Evolutionary conservation across 352 stramenopile species (phyloP), one percentile per base, ranked within the genome.

Genomic region (Globisporangium acanthophoron): DNA sequence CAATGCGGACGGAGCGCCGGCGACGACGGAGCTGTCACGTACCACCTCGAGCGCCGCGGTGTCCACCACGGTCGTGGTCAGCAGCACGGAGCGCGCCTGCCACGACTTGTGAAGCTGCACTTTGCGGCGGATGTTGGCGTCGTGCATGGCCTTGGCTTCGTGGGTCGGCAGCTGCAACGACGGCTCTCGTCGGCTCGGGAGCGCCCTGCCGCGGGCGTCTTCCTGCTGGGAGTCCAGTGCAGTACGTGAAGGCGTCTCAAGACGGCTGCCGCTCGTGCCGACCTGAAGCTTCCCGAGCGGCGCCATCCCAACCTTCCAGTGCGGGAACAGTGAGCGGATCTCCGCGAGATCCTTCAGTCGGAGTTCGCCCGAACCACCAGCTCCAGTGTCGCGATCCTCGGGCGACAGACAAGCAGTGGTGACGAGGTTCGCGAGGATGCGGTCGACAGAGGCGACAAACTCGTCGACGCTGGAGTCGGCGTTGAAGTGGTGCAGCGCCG

Each of bases 91-190:
- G 3, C 59, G 63, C 16, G 69, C 66, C 48, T 80, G 73, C 79
- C 79, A 89, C 18, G 79, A 89, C 31, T 77, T 74, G 46, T 78
- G 75, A 0, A 89, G 66, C 40, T 80, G 79, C 16, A 86, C 56
- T 46, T 80, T 80, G 31, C 69, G 73, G 3, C 69, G 76, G 16
- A 87, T 77, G 54, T 78, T 87, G 20, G 65, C 63, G 4, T 71
- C 64, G 21, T 85, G 79, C 3, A 66, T 67, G 15, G 62, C 61
- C 9, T 61, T 51, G 1, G 67, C 70, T 63, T 79, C 64, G 6
- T 59, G 7, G 0, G 45, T 48, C 40, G 65, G 54, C 9, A 86
- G 59, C 37, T 71, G 58, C 15, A 65, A 33, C 0, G 64, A 59
- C 13, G 69, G 58, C 57, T 74, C 60, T 9, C 63, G 56, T 11